Evolutionary conservation across 2,329 filamentous ascomycete species (phyloP).

Genomic region (Aureobasidium sp.): DNA sequence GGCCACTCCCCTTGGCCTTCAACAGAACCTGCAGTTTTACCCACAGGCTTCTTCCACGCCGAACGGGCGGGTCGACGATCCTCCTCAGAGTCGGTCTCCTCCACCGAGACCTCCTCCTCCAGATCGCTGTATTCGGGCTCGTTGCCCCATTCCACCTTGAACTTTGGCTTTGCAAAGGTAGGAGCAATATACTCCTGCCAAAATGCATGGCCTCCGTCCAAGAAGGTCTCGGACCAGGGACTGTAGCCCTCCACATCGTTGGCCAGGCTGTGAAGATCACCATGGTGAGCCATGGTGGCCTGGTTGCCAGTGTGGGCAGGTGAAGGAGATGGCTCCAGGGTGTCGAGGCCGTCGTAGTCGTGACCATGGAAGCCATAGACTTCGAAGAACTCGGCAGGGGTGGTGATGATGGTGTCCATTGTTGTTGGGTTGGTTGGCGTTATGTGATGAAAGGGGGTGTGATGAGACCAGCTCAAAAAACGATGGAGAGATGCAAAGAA

Average conservation of each 20-base stretch:
- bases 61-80: neutral
- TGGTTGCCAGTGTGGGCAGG: neutral
- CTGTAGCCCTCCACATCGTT: neutral
- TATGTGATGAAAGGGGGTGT: neutral
- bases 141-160: neutral
- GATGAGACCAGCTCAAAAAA: neutral
- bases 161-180: no score
- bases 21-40: neutral
- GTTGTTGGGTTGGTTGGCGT: neutral
- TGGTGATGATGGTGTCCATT: neutral
- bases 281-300: neutral
- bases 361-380: neutral
- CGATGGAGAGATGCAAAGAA: neutral
- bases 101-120: neutral
- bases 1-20: neutral
- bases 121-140: neutral
- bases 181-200: no score
- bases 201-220: no score
- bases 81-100: neutral
- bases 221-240: no score
- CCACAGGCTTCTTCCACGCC: slow-evolving; percentile 1
- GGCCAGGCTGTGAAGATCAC: neutral
- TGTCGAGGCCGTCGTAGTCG: neutral
- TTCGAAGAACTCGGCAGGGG: neutral
- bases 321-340: neutral